These are phyloP conservation scores for Tetraselmis striata DNA, from an alignment of 139 green algal genomes.

Conservation along the genomic window DNA sequence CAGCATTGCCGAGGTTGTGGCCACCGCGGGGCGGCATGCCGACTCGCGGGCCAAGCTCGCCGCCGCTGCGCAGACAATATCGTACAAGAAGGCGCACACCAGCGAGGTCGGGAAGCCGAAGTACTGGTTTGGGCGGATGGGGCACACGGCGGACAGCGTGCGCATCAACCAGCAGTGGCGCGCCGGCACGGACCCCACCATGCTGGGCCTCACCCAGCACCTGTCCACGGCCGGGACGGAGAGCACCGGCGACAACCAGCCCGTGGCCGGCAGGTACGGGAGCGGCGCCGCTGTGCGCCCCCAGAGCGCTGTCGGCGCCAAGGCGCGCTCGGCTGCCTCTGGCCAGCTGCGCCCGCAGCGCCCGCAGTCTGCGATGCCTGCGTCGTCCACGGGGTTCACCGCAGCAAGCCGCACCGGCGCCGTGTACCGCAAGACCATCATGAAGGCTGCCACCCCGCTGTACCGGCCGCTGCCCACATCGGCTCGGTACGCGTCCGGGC, in stretches of 20 bases:
- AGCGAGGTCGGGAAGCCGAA: not conserved
- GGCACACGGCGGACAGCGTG: not conserved
- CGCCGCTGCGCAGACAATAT: not conserved
- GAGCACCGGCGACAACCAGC: not conserved
- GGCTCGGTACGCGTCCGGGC: not conserved
- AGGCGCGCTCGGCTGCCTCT: no score
- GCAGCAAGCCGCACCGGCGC: not conserved
- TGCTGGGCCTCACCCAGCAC: not conserved
- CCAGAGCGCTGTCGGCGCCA: not conserved
- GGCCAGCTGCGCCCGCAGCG: not conserved
- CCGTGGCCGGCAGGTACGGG: not conserved
- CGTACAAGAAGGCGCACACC: not conserved
- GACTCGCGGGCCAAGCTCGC: not conserved
- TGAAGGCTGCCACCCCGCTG: not conserved
- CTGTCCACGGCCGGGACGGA: not conserved
- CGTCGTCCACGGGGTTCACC: not conserved
- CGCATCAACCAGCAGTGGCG: not conserved
- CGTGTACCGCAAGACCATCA: not conserved
- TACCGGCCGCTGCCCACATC: not conserved
- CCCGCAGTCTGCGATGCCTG: not conserved
- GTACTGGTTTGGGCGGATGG: not conserved
- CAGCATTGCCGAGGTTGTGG: not conserved
- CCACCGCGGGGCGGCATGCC: not conserved
- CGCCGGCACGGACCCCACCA: not conserved
- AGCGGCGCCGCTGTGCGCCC: no score